Evolutionary conservation across 78 protist genomes (phyloP).

Genomic region (Mantamonas sphyraenae): DNA sequence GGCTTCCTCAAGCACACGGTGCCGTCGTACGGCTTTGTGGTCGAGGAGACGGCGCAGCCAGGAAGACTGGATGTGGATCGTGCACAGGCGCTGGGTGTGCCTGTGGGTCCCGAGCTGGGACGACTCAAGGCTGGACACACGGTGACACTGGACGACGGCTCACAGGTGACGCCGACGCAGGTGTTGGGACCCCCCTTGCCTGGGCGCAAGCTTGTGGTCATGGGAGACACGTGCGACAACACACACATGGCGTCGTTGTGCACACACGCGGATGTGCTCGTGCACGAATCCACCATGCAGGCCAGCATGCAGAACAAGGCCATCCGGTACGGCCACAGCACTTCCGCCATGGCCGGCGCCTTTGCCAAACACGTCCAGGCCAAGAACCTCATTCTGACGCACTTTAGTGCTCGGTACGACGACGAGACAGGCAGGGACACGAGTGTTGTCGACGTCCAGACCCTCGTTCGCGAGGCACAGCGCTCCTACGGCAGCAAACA

Average conservation of each 20-base stretch:
- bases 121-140: neutral
- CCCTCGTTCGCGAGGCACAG: neutral
- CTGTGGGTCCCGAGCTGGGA: neutral
- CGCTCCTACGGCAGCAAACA: neutral
- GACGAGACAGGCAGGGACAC: neutral
- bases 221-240: neutral
- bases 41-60: neutral
- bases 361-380: neutral
- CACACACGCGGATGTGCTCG: neutral
- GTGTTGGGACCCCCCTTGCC: neutral
- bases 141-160: neutral
- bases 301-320: neutral
- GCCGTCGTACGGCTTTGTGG: neutral
- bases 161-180: neutral
- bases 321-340: too few species aligned
- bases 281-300: neutral
- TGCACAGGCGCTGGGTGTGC: neutral
- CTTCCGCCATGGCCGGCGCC: neutral
- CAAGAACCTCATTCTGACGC: neutral
- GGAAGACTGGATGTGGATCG: neutral
- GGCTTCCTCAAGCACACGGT: neutral
- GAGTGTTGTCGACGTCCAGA: too few species aligned
- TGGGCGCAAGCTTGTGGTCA: neutral
- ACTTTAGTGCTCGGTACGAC: neutral
- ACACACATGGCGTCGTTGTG: neutral